Percentiles rank a stretch among this genome's conserved stretches.
These are phyloP conservation scores for Oryza longistaminata DNA, from an alignment of 176 grass and related monocot species.

Conservation along the genomic window DNA sequence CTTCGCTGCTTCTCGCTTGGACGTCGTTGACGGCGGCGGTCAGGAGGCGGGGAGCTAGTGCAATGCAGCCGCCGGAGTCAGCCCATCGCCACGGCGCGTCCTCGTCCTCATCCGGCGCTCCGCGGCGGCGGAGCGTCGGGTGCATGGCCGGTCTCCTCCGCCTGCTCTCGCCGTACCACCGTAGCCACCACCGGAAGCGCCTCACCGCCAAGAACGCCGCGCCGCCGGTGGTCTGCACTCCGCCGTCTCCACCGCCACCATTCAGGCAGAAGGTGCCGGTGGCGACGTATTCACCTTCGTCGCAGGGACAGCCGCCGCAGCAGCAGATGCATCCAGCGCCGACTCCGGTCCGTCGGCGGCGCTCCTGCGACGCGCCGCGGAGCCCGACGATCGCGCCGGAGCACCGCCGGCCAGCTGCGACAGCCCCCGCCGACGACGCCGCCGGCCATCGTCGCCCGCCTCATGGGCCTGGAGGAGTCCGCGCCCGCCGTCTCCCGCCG, in stretches of 20 bases:
- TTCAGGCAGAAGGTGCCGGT: conserved; percentile 34
- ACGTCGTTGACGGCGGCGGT: neutral
- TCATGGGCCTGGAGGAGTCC: conserved; percentile 90
- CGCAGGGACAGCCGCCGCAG: conserved; percentile 2
- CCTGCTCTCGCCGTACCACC: conserved; percentile 79
- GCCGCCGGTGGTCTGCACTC: neutral
- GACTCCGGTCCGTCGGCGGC: conserved; percentile 17
- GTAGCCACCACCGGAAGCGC: conserved; percentile 68
- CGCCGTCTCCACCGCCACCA: neutral
- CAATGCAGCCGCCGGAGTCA: conserved; percentile 50
- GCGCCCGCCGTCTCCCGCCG: conserved; percentile 27
- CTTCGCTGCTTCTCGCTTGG: neutral
- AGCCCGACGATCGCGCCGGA: conserved; percentile 81
- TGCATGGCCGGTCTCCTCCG: conserved; percentile 91
- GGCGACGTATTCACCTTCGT: neutral
- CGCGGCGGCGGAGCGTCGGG: conserved; percentile 46
- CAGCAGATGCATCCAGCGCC: neutral
- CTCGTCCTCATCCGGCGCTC: conserved; percentile 17
- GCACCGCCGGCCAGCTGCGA: conserved; percentile 61
- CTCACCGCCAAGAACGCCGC: conserved; percentile 50
- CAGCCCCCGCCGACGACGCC: conserved; percentile 47
- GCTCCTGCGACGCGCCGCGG: conserved; percentile 66
- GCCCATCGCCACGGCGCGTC: conserved; percentile 28
- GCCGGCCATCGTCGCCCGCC: conserved; percentile 68
- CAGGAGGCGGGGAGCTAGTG: neutral